Conservation (phyloP, 257 asterid genomes). For the Craterostigma plantagineum region DNA sequence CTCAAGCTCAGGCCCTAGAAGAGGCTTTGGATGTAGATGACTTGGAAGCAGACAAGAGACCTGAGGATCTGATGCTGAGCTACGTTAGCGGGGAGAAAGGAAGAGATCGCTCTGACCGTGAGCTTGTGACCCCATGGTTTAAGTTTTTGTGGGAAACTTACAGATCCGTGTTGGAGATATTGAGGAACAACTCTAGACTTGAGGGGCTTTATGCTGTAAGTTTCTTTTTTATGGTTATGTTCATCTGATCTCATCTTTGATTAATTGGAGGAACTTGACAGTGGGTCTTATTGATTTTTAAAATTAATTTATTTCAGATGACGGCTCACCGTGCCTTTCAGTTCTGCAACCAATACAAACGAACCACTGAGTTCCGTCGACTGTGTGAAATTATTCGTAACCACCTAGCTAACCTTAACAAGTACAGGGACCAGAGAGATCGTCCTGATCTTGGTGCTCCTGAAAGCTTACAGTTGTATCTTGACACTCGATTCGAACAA, state of each 20-base stretch:
- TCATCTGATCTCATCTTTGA: no score
- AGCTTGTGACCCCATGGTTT: conserved; percentile 78
- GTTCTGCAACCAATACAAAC: conserved; percentile 89
- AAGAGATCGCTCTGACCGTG: conserved; percentile 87
- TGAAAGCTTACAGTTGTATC: conserved; percentile 80
- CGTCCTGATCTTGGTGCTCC: conserved; percentile 83
- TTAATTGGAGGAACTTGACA: no score
- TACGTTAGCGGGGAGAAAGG: conserved; percentile 96
- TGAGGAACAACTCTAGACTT: conserved; percentile 62
- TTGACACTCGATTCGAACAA: conserved; percentile 86
- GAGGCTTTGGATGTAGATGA: conserved; percentile 87
- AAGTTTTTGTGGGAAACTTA: conserved; percentile 86
- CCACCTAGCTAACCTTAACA: conserved; percentile 85
- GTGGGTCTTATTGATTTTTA: neutral
- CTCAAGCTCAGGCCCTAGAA: conserved; percentile 67
- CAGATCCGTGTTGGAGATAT: conserved; percentile 60
- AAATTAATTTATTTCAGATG: conserved; percentile 35
- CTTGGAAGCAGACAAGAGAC: conserved; percentile 83
- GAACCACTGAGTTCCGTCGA: conserved; percentile 79
- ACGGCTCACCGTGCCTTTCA: conserved; percentile 95
- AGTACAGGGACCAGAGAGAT: conserved; percentile 82
- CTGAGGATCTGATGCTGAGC: conserved; percentile 92
- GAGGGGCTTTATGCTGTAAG: conserved; percentile 63
- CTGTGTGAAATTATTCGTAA: conserved; percentile 81
- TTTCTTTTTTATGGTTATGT: neutral